Conservation (phyloP, 2,329 filamentous ascomycete species). For the Epicoccum nigrum region DNA sequence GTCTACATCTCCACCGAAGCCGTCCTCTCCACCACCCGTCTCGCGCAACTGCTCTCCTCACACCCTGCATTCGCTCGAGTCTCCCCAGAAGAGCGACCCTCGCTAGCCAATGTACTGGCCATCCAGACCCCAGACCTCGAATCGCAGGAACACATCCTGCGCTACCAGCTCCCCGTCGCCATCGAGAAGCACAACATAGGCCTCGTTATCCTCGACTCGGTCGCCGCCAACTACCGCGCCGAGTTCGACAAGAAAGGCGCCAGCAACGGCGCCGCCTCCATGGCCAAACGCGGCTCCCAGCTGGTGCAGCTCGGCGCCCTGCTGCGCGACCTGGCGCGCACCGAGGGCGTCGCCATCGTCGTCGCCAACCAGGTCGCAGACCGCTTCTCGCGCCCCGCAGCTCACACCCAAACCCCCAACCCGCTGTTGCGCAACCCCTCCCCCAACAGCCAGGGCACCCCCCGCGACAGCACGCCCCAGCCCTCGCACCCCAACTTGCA, state of each 20-base stretch:
- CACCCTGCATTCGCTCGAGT: constrained; percentile 66
- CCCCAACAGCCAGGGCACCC: constrained; percentile 33
- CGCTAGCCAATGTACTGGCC: constrained; percentile 77
- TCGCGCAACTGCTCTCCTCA: constrained; percentile 75
- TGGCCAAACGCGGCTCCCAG: constrained; percentile 78
- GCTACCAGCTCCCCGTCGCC: constrained; percentile 88
- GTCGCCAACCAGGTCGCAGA: constrained; percentile 96
- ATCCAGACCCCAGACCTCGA: constrained; percentile 89
- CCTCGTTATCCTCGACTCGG: constrained; percentile 84
- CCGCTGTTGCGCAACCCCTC: constrained; percentile 37
- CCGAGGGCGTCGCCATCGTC: constrained; percentile 79
- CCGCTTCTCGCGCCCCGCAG: constrained; percentile 64
- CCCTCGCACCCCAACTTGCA: constrained; percentile 11
- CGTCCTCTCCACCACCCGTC: constrained; percentile 77
- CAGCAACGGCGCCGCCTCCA: constrained; percentile 50
- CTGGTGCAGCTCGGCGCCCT: constrained; percentile 77
- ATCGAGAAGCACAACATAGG: constrained; percentile 77
- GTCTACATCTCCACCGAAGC: constrained; percentile 96
- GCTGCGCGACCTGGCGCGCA: constrained; percentile 75
- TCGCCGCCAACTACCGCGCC: constrained; percentile 93
- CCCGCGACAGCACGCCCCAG: constrained; percentile 24
- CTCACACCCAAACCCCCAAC: constrained; percentile 34
- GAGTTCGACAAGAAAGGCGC: constrained; percentile 72
- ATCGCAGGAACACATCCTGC: constrained; percentile 91
- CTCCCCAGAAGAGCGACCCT: constrained; percentile 57